Evolutionary conservation across 2,329 filamentous ascomycete species (phyloP), one percentile per base, ranked within the genome.

Genomic region (Clonostachys rosea): DNA sequence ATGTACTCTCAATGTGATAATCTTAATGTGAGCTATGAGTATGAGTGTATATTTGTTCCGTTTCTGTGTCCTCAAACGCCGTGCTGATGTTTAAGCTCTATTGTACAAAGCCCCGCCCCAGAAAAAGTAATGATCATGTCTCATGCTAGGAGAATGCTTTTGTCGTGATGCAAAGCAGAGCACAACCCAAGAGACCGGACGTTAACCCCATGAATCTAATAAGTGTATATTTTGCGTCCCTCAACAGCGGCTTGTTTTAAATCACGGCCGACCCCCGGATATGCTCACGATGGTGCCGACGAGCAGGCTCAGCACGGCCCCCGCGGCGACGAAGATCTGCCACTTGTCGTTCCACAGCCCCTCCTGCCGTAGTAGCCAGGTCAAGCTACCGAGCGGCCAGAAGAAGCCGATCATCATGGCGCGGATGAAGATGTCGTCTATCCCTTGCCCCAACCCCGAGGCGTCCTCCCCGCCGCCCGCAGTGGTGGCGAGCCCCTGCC

Each of bases 351-450:
- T 87, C 82, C 91, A 95, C 50, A 97, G 84, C 1, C 89, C 91
- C 49, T 94, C 88, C 65, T 96, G 89, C 50, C 91, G 77, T 54
- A 92, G 78, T 44, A 95, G 71, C 90, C 91, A 96, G 45, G 86
- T 83, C 48, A 92, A 72, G 58, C 89, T 91, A 0, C 89, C 92
- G 10, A 97, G 67, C 5, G 94, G 94, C 82, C 92, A 97, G 64
- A 99, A 87, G 73, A 97, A 99, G 1, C 94, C 94, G 58, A 94
- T 88, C 49, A 95, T 72, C 65, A 94, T 89, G 5, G 91, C 94
- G 68, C 86, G 88, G 49, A 97, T 75, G 71, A 96, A 81, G 59
- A 95, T 86, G 14, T 39, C 36, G 59, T 97, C 92, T 41, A 96
- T 71, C 11, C 87, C 68, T 2, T 67, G 60, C 14, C 72, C 65